Conservation (phyloP, 305 asterid species). For the Fraxinus dipetala region DNA sequence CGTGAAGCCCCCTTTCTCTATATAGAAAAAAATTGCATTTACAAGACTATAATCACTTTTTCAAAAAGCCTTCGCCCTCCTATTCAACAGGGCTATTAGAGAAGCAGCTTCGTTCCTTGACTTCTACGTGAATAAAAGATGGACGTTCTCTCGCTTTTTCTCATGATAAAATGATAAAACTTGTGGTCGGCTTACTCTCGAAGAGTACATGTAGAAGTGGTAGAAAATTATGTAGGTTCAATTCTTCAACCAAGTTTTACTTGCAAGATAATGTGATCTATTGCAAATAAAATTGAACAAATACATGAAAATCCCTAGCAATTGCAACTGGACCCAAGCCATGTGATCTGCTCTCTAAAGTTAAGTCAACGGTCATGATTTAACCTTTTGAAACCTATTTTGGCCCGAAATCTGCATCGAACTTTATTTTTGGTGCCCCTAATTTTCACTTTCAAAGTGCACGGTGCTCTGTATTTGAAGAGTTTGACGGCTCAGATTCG, state of each 20-base stretch:
- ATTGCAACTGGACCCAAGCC: constrained; percentile 16
- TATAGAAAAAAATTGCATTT: too few relatives aligned
- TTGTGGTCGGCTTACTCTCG: background rate
- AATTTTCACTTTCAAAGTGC: background rate
- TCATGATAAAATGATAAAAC: too few relatives aligned
- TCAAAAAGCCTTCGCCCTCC: too few relatives aligned
- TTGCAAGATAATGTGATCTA: background rate
- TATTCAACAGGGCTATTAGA: too few relatives aligned
- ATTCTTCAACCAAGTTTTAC: background rate
- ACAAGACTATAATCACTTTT: too few relatives aligned
- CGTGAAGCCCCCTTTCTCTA: too few relatives aligned
- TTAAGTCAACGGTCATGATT: background rate
- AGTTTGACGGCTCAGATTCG: constrained; percentile 32
- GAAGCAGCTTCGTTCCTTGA: too few relatives aligned
- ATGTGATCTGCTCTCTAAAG: constrained; percentile 15
- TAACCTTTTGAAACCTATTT: background rate
- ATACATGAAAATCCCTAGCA: background rate
- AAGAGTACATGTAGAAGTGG: background rate
- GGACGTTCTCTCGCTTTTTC: too few relatives aligned
- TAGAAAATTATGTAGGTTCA: background rate
- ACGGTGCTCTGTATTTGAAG: background rate
- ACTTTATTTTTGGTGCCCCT: background rate
- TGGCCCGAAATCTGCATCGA: background rate
- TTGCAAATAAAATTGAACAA: background rate
- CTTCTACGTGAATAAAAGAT: too few relatives aligned